Evolutionary conservation across 2,329 filamentous ascomycete species (phyloP), one percentile per base, ranked within the genome.

Genomic region (Botrytis cinerea): DNA sequence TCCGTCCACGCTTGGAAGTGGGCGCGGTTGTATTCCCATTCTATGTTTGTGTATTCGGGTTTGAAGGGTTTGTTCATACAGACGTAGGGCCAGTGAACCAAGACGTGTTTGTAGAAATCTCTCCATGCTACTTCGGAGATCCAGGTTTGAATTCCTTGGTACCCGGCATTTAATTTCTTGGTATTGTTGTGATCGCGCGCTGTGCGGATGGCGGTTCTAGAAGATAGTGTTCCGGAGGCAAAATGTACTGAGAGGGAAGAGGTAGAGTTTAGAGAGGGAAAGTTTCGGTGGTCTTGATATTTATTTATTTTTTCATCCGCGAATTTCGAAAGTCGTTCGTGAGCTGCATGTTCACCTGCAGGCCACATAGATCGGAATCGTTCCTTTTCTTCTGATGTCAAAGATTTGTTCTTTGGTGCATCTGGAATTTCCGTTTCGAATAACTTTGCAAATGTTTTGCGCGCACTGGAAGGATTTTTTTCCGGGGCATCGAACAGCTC

Each of bases 61-160:
- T 97, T 97, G 86, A 92, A 92, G 2, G 90, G 90, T 77, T 92
- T 92, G 81, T 89, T 89, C 91, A 93, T 93, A 80, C 91, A 93
- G 10, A 94, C 85, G 78, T 94, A 95, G 0, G 95, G 95, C 93
- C 93, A 97, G 74, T 95, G 85, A 0, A 91, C 92, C 8, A 97
- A 83, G 4, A 97, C 92, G 80, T 96, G 93, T 79, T 91, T 93
- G 83, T 97, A 97, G 79, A 97, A 97, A 79, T 97, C 93, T 22
- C 93, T 86, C 93, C 93, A 96, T 0, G 93, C 93, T 5, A 97
- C 86, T 81, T 97, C 93, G 71, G 90, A 90, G 76, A 96, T 93
- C 93, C 93, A 97, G 0, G 86, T 85, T 69, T 87, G 85, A 73
- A 93, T 91, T 0, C 92, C 93, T 25, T 88, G 82, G 32, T 87